Evolutionary conservation across 345 rosid genomes (phyloP), one percentile per base, ranked within the genome.

Genomic region (Boechera retrofracta): DNA sequence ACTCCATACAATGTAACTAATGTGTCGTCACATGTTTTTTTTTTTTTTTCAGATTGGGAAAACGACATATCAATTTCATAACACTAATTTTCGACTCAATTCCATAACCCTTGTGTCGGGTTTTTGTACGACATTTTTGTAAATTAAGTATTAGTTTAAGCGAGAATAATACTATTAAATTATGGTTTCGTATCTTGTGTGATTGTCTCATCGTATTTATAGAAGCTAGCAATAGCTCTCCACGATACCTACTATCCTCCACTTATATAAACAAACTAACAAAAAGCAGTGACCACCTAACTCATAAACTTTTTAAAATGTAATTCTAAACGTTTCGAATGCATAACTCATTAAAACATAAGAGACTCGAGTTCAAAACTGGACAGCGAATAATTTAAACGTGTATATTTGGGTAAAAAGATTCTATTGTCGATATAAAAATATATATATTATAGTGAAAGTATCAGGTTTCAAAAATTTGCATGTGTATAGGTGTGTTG

Each of bases 191-290:
- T 75, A 75, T 75, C 68, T 67, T 75, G 4, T 67, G 35, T 67
- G 69, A 75, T 76, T 62, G 71, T 74, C 71, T 75, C 73, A 68
- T 60, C n/a, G 45, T 64, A 39, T 63, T 73, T 39, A 51, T 60
- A 21, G 32, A 31, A 26, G 29, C 44, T 35, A 69, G 54, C 69
- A 31, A 51, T 60, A 67, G 73, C 64, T 29, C 62, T 76, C 74
- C 69, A 76, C 39, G 18, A 51, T 61, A 69, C 64, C 75, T 51
- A 1, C 58, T 45, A 74, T 45, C 49, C 42, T 75, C 29, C 33
- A 26, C 47, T 57, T 66, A 55, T 75, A 67, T 52, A 58, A 48
- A 48, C 26, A 67, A 67, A 58, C 6, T 48, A 59, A 41, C 31
- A 52, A 52, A 59, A 51, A 64, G 13, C 31, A 39, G 44, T 51